phyloP scores from a whole-genome alignment of 192 early-diverging fungal genomes.

The Coemansia erecta region DNA sequence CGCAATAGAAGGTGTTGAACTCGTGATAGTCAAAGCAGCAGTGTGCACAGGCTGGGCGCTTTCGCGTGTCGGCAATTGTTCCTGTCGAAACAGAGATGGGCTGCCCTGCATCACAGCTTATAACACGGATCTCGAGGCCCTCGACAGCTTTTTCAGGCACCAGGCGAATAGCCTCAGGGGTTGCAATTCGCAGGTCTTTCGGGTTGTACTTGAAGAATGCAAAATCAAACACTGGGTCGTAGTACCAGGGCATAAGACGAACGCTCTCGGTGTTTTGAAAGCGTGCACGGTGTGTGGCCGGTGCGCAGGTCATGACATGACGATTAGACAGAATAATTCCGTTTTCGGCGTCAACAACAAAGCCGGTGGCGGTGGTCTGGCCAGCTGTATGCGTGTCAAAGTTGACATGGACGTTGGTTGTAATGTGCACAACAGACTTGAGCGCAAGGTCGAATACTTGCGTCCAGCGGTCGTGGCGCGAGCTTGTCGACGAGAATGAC shows the following conservation, averaged over 20 bases:
- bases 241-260: constrained; percentile 60
- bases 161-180: constrained; percentile 24
- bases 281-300: constrained; percentile 60
- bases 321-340: constrained; percentile 68
- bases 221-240: constrained; percentile 74
- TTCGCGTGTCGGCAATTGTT: constrained; percentile 53
- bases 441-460: constrained; percentile 2
- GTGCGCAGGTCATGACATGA: constrained; percentile 65
- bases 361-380: constrained; percentile 56
- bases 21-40: constrained; percentile 58
- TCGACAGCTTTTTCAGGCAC: constrained; percentile 61
- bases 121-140: constrained; percentile 65
- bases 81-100: constrained; percentile 68
- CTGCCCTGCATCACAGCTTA: constrained; percentile 70
- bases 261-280: constrained; percentile 68
- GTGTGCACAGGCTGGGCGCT: constrained; percentile 59
- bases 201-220: constrained; percentile 69
- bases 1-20: constrained; percentile 72
- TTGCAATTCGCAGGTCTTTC: constrained; percentile 41
- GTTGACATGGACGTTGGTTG: constrained; percentile 4
- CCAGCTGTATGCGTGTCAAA: constrained; percentile 4
- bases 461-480: constrained; percentile 2
- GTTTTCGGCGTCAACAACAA: constrained; percentile 63
- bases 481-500: neutral
- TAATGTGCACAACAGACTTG: constrained; percentile 4